phyloP scores from a whole-genome alignment of 495 filamentous ascomycete species.

The Trichoderma asperelloides region DNA sequence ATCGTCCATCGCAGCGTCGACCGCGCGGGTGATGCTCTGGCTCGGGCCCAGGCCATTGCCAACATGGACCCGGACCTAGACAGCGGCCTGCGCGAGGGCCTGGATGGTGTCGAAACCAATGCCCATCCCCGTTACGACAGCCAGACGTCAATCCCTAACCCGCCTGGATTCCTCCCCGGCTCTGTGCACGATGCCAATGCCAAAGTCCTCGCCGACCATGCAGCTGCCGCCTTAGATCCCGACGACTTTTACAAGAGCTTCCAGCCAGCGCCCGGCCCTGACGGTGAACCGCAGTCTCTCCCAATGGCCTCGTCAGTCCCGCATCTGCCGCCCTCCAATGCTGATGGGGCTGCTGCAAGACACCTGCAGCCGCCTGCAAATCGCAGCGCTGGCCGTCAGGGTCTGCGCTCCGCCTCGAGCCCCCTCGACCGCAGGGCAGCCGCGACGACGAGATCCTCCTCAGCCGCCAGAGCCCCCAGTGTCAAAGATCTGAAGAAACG shows the following conservation, averaged over 20 bases:
- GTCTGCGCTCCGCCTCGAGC: constrained; percentile 39
- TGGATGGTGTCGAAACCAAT: not conserved
- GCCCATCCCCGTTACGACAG: constrained; percentile 11
- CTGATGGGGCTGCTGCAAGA: constrained; percentile 29
- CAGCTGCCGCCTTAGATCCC: constrained; percentile 30
- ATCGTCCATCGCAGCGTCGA: constrained; percentile 13
- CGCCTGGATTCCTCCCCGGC: constrained; percentile 15
- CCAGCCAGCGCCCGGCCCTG: constrained; percentile 18
- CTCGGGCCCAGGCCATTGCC: constrained; percentile 17
- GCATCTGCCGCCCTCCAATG: constrained; percentile 26
- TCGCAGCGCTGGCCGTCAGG: constrained; percentile 18
- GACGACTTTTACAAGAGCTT: constrained; percentile 47
- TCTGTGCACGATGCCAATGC: constrained; percentile 21
- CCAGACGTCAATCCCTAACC: constrained; percentile 18
- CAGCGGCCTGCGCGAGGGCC: constrained; percentile 20
- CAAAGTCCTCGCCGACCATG: constrained; percentile 28
- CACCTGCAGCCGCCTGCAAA: constrained; percentile 23
- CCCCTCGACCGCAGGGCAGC: constrained; percentile 33
- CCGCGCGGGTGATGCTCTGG: constrained; percentile 22
- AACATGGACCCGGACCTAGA: constrained; percentile 22
- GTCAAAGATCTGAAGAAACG: constrained; percentile 48
- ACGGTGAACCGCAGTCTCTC: constrained; percentile 18
- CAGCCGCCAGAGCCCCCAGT: constrained; percentile 28
- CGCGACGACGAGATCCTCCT: constrained; percentile 21
- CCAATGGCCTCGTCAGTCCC: constrained; percentile 20